These are phyloP conservation scores for Aquilaria agallochum DNA, from an alignment of 441 rosid species.

Conservation along the genomic window DNA sequence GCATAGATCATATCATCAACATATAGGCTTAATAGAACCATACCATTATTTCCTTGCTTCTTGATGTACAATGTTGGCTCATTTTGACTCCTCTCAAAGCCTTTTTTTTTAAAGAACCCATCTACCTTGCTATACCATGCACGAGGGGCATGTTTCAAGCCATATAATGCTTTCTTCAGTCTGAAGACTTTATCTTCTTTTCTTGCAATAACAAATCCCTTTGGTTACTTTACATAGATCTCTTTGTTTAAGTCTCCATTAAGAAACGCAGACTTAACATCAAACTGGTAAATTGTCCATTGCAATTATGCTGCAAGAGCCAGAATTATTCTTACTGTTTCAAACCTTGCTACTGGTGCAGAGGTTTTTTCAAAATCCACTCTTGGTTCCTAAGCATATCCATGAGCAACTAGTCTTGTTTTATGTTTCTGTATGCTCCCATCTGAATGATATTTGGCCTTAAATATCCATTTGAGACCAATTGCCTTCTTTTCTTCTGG, in stretches of 20 bases:
- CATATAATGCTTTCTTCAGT: no score
- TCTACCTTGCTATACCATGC: no score
- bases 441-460: background rate
- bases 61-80: no score
- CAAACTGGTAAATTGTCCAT: background rate
- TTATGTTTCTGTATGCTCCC: conserved; percentile 8
- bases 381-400: background rate
- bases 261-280: background rate
- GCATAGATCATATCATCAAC: no score
- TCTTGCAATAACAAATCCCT: background rate
- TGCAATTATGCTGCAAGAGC: background rate
- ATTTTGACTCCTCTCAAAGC: no score
- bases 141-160: no score
- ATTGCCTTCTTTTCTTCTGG: conserved; percentile 7
- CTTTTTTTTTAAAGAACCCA: no score
- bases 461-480: conserved; percentile 19
- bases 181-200: background rate
- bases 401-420: conserved; percentile 7
- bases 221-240: background rate
- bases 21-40: no score
- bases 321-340: background rate
- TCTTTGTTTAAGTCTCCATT: background rate
- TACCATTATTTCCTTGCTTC: no score
- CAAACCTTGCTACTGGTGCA: background rate
- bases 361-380: background rate